These are phyloP conservation scores for Colletotrichum plurivorum DNA, from an alignment of 2,329 filamentous ascomycete species.

Conservation along the genomic window DNA sequence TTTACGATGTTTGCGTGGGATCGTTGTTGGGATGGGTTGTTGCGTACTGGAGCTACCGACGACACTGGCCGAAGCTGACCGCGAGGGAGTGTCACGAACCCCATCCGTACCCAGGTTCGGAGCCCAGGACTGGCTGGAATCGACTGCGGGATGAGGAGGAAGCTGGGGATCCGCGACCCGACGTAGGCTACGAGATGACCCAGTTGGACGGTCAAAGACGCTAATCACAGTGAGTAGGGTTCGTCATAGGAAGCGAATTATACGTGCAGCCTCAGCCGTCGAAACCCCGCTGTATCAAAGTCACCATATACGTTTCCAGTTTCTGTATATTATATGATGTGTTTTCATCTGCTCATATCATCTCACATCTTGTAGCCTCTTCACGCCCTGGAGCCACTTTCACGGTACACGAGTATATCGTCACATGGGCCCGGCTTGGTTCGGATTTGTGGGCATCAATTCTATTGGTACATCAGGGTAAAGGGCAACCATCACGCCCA, in stretches of 20 bases:
- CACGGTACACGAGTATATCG: slow-evolving; percentile 17
- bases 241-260: slow-evolving; percentile 25
- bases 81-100: slow-evolving; percentile 70
- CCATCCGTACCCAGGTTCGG: slow-evolving; percentile 62
- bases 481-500: slow-evolving; percentile 33
- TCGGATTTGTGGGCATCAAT: slow-evolving; percentile 34
- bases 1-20: slow-evolving; percentile 77
- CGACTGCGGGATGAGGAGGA: slow-evolving; percentile 70
- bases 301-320: not conserved
- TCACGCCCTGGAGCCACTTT: not conserved
- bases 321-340: not conserved
- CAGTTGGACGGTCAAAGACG: slow-evolving; percentile 41
- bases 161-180: slow-evolving; percentile 49
- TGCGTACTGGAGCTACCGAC: slow-evolving; percentile 76
- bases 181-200: slow-evolving; percentile 57
- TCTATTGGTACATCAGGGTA: slow-evolving; percentile 41
- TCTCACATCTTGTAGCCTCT: not conserved
- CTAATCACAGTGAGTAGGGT: slow-evolving; percentile 38
- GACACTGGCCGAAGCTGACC: slow-evolving; percentile 72
- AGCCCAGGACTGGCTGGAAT: slow-evolving; percentile 53
- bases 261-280: slow-evolving; percentile 7
- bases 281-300: slow-evolving; percentile 4
- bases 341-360: not conserved
- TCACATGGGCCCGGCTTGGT: slow-evolving; percentile 15
- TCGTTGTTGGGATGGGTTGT: slow-evolving; percentile 71